Conservation (phyloP, 352 stramenopile species). For the Phytophthora boehmeriae region DNA sequence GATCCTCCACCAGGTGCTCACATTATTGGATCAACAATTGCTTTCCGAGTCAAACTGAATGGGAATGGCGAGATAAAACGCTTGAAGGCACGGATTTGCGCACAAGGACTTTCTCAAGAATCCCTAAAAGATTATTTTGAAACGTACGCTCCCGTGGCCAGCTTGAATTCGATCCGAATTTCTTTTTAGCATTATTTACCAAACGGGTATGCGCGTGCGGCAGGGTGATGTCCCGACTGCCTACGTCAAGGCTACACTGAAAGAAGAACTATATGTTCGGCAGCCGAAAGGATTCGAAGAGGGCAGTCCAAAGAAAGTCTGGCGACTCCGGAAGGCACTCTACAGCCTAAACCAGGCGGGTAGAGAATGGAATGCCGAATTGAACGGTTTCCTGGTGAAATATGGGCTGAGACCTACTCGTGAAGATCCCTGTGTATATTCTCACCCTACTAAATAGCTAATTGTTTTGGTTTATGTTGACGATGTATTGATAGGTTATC, state of each 20-base stretch:
- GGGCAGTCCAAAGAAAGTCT: conserved; percentile 5
- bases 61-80: conserved; percentile 2
- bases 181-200: conserved; percentile 4
- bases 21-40: conserved; percentile 4
- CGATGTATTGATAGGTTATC: conserved; percentile 17
- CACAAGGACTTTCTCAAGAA: conserved; percentile 19
- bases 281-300: conserved; percentile 17
- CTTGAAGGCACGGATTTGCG: conserved; percentile 24
- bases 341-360: conserved; percentile 24
- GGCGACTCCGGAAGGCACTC: conserved; percentile 15
- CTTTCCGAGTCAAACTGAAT: conserved; percentile 9
- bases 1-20: conserved; percentile 6
- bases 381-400: neutral
- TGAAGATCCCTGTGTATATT: conserved; percentile 12
- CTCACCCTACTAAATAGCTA: neutral
- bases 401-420: conserved; percentile 1
- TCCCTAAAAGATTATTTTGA: conserved; percentile 21
- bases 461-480: conserved; percentile 17
- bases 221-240: conserved; percentile 17
- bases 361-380: conserved; percentile 14
- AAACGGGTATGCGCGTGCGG: conserved; percentile 4
- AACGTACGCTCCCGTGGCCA: conserved; percentile 12
- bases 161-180: conserved; percentile 19
- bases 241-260: conserved; percentile 15
- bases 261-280: conserved; percentile 3